Evolutionary conservation across 2,329 filamentous ascomycete species (phyloP), one percentile per base, ranked within the genome.

Genomic region (Kalaharituber pfeilii): DNA sequence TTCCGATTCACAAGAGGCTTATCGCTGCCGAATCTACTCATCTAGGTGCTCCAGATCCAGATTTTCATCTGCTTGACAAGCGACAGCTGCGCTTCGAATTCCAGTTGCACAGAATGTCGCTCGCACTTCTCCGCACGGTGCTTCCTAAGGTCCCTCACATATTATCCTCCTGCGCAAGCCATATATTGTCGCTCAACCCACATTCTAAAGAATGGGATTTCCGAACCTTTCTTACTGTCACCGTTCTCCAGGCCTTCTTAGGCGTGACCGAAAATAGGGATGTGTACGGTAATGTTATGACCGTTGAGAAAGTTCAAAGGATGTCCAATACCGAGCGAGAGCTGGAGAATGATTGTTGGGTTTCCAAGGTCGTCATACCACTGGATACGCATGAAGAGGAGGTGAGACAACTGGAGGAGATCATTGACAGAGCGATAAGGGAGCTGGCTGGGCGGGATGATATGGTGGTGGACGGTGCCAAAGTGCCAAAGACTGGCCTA

Each of bases 271-370:
- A 47, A 20, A 47, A 1, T 22, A 15, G 25, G 53, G 63, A 53
- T 60, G 58, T 49, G 51, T 63, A 25, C 55, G 56, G 20, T 1
- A 69, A 68, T 15, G 71, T 73, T 0, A 65, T 62, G 9, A 72
- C 78, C 25, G 69, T 93, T 24, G 71, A 75, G 0, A 74, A 78
- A 57, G 69, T 76, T 5, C 89, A 95, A 67, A 71, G 69, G 42
- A 62, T 77, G n/a, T 76, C 77, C 1, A 69, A 76, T 45, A 77
- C 72, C 55, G 82, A 84, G 53, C 75, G 75, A 0, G 79, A 78
- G 0, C 72, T 93, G 64, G 87, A 85, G 65, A 86, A 86, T 2
- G 77, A 76, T 45, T 79, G 91, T 60, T 95, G 88, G 88, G 74
- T 94, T 24, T 81, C 80, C 62, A 82, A 78, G 53, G 80, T 84